Percentiles rank a stretch among this genome's conserved stretches.
Conservation (phyloP, 73 alveolate genomes). For the Blepharisma japonicum region DNA sequence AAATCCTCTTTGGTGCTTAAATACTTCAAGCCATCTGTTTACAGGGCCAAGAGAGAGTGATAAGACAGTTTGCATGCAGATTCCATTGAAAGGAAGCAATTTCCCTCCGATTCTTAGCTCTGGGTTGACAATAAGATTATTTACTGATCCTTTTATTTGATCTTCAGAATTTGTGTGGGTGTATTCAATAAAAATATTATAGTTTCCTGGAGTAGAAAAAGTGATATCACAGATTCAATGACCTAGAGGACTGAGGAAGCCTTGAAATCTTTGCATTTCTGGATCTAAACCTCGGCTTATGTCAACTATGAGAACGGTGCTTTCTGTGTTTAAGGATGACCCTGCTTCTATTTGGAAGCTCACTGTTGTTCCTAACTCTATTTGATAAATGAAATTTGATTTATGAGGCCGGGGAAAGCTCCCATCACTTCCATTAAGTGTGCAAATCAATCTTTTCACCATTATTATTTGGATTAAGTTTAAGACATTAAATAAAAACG, state of each 20-base stretch:
- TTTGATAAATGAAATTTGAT: neutral
- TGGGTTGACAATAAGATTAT: neutral
- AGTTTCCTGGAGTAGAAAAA: neutral
- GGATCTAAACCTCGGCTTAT: neutral
- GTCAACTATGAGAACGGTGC: neutral
- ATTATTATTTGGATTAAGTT: neutral
- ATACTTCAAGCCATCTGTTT: slow-evolving; percentile 46
- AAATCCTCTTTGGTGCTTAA: slow-evolving; percentile 53
- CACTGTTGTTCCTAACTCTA: neutral
- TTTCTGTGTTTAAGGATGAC: neutral
- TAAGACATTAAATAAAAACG: no score
- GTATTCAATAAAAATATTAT: neutral
- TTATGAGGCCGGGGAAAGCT: neutral
- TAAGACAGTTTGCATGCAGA: slow-evolving; percentile 57
- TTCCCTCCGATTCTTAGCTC: neutral
- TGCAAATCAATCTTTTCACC: neutral
- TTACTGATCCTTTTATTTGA: no score
- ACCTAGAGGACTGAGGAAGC: neutral
- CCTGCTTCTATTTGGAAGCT: slow-evolving; percentile 7
- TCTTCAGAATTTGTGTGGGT: neutral
- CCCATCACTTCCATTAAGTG: neutral
- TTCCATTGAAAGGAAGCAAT: neutral
- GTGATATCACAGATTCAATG: neutral
- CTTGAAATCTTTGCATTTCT: neutral
- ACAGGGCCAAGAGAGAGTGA: slow-evolving; percentile 71